Conservation (phyloP, 805 yeast genomes). For the Tetrapisispora fleetii region DNA sequence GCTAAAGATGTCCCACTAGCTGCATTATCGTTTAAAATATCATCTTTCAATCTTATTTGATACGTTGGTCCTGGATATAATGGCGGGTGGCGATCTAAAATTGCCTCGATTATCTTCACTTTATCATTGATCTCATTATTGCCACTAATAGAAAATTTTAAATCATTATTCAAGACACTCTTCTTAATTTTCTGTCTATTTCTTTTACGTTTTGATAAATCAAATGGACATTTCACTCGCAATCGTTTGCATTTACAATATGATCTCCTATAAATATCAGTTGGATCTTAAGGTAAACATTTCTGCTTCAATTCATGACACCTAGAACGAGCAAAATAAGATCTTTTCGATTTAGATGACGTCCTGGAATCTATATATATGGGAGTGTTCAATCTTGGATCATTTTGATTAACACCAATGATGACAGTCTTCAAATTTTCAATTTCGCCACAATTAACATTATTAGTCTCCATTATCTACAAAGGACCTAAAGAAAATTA, state of each 20-base stretch:
- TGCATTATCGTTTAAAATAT: no score
- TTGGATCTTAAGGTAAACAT: conserved; percentile 54
- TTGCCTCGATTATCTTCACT: not conserved
- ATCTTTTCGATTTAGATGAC: conserved; percentile 23
- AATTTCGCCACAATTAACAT: not conserved
- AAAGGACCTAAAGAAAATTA: not conserved
- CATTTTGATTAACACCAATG: conserved; percentile 18
- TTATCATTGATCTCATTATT: not conserved
- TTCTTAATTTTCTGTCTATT: conserved; percentile 19
- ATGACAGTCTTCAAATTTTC: conserved; percentile 6
- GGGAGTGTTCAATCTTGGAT: conserved; percentile 16
- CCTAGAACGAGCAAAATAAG: conserved; percentile 28
- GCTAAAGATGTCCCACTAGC: no score
- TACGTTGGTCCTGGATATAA: no score
- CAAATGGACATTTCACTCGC: conserved; percentile 55
- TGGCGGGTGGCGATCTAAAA: no score
- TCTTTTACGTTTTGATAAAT: conserved; percentile 48
- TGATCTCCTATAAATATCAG: conserved; percentile 46
- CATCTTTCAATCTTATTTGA: no score
- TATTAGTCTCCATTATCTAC: not conserved
- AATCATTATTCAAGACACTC: not conserved
- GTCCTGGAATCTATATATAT: conserved; percentile 14
- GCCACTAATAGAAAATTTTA: not conserved
- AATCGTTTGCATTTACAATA: conserved; percentile 67
- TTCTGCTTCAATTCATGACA: conserved; percentile 80